Evolutionary conservation across 768 basidiomycete genomes (phyloP), one percentile per base, ranked within the genome.

Genomic region (Pleurotus sapidus): DNA sequence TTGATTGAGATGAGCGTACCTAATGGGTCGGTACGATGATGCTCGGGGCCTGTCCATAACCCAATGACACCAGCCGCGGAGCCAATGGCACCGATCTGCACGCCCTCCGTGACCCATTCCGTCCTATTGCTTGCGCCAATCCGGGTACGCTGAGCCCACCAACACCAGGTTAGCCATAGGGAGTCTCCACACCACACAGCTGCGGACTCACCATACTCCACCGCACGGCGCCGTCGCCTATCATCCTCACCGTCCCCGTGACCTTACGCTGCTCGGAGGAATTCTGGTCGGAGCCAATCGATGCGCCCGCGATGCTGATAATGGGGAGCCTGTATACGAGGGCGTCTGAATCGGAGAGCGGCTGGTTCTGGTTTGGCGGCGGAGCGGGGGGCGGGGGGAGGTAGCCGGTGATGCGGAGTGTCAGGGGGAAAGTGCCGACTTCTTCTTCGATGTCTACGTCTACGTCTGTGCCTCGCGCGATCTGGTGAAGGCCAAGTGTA

Each of bases 41-140:
- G 83, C 15, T 64, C 64, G 12, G 77, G 77, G 6, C 81, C 80
- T 0, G 84, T 84, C 83, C 83, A 84, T 61, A 70, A 61, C 24
- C 64, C 69, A 1, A 86, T 68, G 2, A 83, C 65, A 7, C 85
- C 84, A 20, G 74, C 63, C 0, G 75, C 77, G n/a, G 81, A 81
- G 5, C 81, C 82, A 14, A 80, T 68, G 2, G 77, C 77, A 11
- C 85, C 85, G 8, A 85, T 65, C 58, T 86, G 84, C 0, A 86
- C 69, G n/a, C 75, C 80, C 59, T 86, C 84, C 11, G 74, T 78
- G 2, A 71, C 67, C 84, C 84, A 86, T 59, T 82, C 77, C 0
- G 76, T 70, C 4, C 58, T 58, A 17, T 65, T 63, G 15, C 74
- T 67, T 9, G 70, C 70, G 0, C 67, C 53, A 14, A 69, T 59